Base-by-base conservation (phyloP, 2,329 filamentous ascomycete genomes). In the Madurella fahalii region DNA sequence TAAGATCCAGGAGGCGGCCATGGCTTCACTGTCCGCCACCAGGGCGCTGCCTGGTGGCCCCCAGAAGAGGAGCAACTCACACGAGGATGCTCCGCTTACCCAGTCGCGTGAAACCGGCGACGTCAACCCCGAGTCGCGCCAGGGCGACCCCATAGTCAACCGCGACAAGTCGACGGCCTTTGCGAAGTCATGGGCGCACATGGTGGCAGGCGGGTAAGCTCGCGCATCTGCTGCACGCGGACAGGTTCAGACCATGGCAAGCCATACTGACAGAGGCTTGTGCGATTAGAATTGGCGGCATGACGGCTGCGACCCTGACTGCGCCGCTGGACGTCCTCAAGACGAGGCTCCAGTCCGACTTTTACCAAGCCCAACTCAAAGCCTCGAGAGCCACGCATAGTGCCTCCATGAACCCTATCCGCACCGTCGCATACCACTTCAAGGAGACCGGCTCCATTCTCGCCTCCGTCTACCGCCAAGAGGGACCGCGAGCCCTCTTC, bases 291-390 rank as follows among this genome's bases (percentile, higher is more conserved):
- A 74, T 90, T 50, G 92, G 92, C 63, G 92, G 92, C 63, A 95
- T 96, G 86, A 91, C 90, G 16, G 87, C 93, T 11, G 89, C 93
- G 20, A 86, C 89, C n/a, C 74, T 96, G n/a, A 96, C 93, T 1
- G 91, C 90, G 9, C 93, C 93, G 18, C 86, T 97, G 56, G 93
- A 96, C 68, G 92, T 96, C 32, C 81, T 97, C 48, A 95, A 95
- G 71, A 97, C 93, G 11, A 85, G 93, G 37, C 78, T 97, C 2
- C 93, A 97, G 70, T 95, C 90, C 65, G 92, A 95, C 68, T 95
- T 95, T 70, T 96, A 96, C 77, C 90, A 96, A 70, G 79, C 85
- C 9, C 89, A 96, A 71, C 80, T 96, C 44, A 80, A 80, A 31
- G 82, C 86, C 15, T 80, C 83, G 9, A 82, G 88, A 47, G 75